Conservation (phyloP, 1,284 basidiomycete genomes). For the Rugosomyces carneus region DNA sequence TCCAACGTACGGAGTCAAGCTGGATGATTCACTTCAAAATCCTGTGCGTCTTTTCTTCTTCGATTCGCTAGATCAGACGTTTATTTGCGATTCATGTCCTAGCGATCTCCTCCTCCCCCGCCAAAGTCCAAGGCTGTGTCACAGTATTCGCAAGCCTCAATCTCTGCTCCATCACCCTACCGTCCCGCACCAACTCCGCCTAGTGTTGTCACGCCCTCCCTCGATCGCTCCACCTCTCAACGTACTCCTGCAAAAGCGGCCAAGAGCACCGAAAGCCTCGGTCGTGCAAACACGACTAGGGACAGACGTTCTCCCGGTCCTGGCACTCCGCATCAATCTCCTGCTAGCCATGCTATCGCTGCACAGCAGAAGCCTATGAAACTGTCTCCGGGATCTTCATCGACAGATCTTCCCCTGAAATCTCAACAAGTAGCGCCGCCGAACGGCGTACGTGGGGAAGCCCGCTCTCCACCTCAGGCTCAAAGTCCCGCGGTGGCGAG, state of each 20-base stretch:
- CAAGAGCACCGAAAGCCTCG: conserved; percentile 46
- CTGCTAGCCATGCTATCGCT: conserved; percentile 14
- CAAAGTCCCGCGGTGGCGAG: conserved; percentile 51
- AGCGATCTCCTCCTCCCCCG: conserved; percentile 51
- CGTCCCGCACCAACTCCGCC: conserved; percentile 67
- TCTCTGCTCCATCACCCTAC: conserved; percentile 42
- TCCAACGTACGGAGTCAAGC: conserved; percentile 24
- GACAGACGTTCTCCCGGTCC: conserved; percentile 38
- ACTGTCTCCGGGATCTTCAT: conserved; percentile 46
- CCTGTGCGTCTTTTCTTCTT: conserved; percentile 37
- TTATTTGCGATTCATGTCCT: conserved; percentile 7
- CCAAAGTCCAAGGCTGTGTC: conserved; percentile 42
- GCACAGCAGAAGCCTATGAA: conserved; percentile 34
- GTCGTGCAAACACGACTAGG: conserved; percentile 62
- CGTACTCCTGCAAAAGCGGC: conserved; percentile 51
- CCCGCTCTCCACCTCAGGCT: conserved; percentile 32
- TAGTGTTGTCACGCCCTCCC: conserved; percentile 45
- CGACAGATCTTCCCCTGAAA: conserved; percentile 50
- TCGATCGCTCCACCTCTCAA: conserved; percentile 75
- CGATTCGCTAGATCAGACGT: conserved; percentile 1
- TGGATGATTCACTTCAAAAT: conserved; percentile 44
- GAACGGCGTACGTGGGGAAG: conserved; percentile 24
- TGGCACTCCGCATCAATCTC: conserved; percentile 17
- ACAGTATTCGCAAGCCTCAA: conserved; percentile 15
- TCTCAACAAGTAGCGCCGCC: conserved; percentile 21